Percentiles rank a stretch among this genome's conserved stretches.
Conservation (phyloP, 2,329 filamentous ascomycete species). For the Fusarium mexicanum region DNA sequence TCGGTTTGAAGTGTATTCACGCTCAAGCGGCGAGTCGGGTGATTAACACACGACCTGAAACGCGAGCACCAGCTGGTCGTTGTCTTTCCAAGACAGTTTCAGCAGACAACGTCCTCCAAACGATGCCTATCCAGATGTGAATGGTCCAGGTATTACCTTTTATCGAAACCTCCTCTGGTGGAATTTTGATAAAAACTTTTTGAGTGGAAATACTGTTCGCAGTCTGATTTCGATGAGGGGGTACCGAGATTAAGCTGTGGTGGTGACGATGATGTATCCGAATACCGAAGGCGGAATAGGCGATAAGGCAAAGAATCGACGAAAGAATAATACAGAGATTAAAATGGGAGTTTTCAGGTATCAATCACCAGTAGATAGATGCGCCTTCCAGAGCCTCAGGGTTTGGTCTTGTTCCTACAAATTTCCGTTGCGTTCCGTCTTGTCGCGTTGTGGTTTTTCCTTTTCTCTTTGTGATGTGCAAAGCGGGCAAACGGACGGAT, state of each 20-base stretch:
- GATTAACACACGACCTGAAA: constrained; percentile 37
- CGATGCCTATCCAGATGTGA: constrained; percentile 37
- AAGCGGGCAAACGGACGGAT: constrained; percentile 15
- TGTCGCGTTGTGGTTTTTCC: constrained; percentile 28
- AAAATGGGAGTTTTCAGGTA: constrained; percentile 39
- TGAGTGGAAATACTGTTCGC: constrained; percentile 35
- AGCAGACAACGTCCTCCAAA: constrained; percentile 33
- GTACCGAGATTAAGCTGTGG: constrained; percentile 40
- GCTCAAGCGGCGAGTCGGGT: constrained; percentile 37
- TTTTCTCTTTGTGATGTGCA: constrained; percentile 24
- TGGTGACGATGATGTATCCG: constrained; percentile 18
- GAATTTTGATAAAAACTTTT: constrained; percentile 34
- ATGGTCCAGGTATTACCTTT: constrained; percentile 25
- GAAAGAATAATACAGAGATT: constrained; percentile 44
- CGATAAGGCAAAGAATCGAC: constrained; percentile 44
- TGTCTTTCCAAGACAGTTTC: constrained; percentile 36
- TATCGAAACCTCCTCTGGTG: constrained; percentile 30
- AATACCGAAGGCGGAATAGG: constrained; percentile 26
- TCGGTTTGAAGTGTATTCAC: constrained; percentile 33
- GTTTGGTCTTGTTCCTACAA: constrained; percentile 34
- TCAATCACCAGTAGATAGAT: constrained; percentile 45
- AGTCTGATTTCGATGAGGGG: constrained; percentile 36
- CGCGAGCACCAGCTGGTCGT: constrained; percentile 39
- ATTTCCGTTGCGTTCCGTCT: constrained; percentile 32
- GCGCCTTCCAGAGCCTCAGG: constrained; percentile 43